phyloP scores from a whole-genome alignment of 2,329 filamentous ascomycete genomes.

The Arthrobotrys sphaeroides region DNA sequence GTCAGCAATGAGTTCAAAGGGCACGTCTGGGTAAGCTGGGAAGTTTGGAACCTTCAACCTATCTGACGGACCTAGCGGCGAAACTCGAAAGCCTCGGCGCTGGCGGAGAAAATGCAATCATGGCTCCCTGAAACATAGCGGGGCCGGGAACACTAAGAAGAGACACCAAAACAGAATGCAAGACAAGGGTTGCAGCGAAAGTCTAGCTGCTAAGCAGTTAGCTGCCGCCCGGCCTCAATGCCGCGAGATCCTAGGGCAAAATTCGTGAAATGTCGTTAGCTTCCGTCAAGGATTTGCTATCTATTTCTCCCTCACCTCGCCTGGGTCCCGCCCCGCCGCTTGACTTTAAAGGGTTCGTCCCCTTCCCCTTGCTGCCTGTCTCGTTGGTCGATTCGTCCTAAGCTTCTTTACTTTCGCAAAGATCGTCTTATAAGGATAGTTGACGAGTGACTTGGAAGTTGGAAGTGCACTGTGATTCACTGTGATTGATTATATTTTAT shows the following conservation, averaged over 20 bases:
- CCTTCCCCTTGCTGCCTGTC: not conserved
- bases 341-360: not conserved
- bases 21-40: no score
- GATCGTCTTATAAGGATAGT: not conserved
- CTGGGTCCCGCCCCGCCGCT: not conserved
- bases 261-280: no score
- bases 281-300: not conserved
- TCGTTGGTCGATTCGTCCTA: not conserved
- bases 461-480: no score
- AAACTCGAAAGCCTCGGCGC: no score
- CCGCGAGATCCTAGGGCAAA: not conserved
- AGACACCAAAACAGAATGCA: no score
- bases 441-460: no score
- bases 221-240: not conserved
- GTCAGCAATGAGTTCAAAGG: no score
- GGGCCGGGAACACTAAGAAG: no score
- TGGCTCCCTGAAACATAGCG: conserved; percentile 8
- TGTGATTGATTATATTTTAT: not conserved
- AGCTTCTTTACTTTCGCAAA: not conserved
- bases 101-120: no score
- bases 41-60: no score
- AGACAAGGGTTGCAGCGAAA: not conserved
- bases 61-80: no score
- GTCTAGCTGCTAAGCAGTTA: no score
- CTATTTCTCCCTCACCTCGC: conserved; percentile 15